Percentiles rank a stretch among this genome's conserved stretches.
Evolutionary conservation across 169 alveolate genomes (phyloP).

Genomic region (Plasmodium gonderi): DNA sequence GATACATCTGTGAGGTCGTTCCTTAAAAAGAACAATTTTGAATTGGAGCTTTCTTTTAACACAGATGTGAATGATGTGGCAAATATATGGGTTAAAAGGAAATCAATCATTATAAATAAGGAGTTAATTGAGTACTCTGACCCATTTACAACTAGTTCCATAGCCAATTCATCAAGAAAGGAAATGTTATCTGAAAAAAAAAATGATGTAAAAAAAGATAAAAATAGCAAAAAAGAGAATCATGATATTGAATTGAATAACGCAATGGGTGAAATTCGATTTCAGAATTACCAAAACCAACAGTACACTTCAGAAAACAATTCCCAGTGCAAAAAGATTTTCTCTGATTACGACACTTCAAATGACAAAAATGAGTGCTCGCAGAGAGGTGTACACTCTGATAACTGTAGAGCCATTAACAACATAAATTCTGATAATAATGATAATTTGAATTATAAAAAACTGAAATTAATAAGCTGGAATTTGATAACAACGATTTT

Average conservation of each 20-base stretch:
- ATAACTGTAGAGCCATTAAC: background rate
- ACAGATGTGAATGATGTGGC: constrained; percentile 29
- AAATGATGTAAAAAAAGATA: background rate
- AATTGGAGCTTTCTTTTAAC: constrained; percentile 53
- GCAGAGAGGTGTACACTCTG: constrained; percentile 1
- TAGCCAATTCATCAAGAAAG: background rate
- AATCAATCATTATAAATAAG: constrained; percentile 70
- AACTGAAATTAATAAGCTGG: constrained; percentile 71
- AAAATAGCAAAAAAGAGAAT: background rate
- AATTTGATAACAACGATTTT: constrained; percentile 69
- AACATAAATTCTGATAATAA: background rate
- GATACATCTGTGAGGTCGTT: constrained; percentile 18
- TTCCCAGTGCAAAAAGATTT: constrained; percentile 18
- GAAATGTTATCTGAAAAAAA: background rate
- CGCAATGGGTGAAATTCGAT: background rate
- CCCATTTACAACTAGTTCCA: background rate
- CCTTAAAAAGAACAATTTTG: constrained; percentile 61
- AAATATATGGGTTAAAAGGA: constrained; percentile 73
- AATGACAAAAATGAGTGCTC: constrained; percentile 7
- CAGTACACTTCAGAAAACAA: constrained; percentile 16
- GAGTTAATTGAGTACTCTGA: constrained; percentile 38
- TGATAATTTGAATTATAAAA: constrained; percentile 63
- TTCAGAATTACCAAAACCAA: background rate
- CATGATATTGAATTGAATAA: background rate
- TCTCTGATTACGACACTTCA: background rate